phyloP scores from a whole-genome alignment of 1,284 basidiomycete genomes.

The Microbotryum scabiosae region DNA sequence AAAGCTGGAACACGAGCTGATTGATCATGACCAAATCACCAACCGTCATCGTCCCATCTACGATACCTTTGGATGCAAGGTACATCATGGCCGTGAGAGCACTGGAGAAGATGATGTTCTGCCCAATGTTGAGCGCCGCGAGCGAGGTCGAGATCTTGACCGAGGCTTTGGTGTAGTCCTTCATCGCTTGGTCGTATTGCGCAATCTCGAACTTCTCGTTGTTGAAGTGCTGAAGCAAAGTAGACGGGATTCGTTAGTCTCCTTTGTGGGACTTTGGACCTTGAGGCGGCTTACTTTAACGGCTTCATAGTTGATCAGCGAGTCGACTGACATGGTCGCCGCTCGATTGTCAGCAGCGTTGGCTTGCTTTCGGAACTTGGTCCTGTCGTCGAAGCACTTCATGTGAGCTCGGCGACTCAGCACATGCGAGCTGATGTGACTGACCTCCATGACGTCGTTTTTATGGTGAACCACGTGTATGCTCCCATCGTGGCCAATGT shows the following conservation, averaged over 20 bases:
- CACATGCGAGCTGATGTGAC: not conserved
- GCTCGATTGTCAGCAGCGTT: slow-evolving; percentile 96
- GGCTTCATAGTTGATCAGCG: slow-evolving; percentile 94
- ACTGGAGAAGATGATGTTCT: slow-evolving; percentile 89
- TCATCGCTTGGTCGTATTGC: slow-evolving; percentile 84
- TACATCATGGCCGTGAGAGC: slow-evolving; percentile 94
- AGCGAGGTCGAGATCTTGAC: slow-evolving; percentile 92
- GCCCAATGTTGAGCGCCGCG: slow-evolving; percentile 88
- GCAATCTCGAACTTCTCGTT: slow-evolving; percentile 86
- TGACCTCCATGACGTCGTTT: slow-evolving; percentile 89
- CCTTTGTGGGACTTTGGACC: not conserved
- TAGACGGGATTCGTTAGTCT: not conserved
- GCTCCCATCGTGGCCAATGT: slow-evolving; percentile 76
- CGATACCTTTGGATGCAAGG: slow-evolving; percentile 85
- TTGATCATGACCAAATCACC: slow-evolving; percentile 99
- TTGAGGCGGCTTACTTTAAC: slow-evolving; percentile 62
- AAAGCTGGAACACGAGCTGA: slow-evolving; percentile 96
- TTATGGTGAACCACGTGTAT: slow-evolving; percentile 95
- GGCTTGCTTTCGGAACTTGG: slow-evolving; percentile 84
- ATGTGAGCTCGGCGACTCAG: not conserved
- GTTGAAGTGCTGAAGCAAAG: slow-evolving; percentile 70
- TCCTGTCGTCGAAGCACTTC: slow-evolving; percentile 48
- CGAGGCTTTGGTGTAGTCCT: slow-evolving; percentile 80
- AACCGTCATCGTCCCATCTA: slow-evolving; percentile 93
- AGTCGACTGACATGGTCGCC: slow-evolving; percentile 87